phyloP scores from a whole-genome alignment of 2,329 filamentous ascomycete species.

The Arachnopeziza araneosa region DNA sequence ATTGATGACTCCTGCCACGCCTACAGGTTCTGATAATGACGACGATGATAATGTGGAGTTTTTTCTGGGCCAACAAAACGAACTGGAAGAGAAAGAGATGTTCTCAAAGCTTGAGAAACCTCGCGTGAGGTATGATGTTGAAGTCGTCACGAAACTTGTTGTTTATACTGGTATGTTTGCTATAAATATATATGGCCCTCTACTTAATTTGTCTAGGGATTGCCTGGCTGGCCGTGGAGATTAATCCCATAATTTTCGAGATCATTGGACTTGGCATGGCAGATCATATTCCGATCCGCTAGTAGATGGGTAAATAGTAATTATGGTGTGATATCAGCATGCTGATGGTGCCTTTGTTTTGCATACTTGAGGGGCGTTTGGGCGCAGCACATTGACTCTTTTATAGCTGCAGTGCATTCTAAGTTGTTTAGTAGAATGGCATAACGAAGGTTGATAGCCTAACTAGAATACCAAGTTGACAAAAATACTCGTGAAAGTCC shows the following conservation, averaged over 20 bases:
- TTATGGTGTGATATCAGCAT: not conserved
- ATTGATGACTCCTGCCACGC: slow-evolving; percentile 28
- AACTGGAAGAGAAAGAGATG: slow-evolving; percentile 65
- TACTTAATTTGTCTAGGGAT: slow-evolving; percentile 54
- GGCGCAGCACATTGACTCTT: not conserved
- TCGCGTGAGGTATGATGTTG: slow-evolving; percentile 93
- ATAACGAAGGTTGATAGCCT: not conserved
- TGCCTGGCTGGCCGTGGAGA: slow-evolving; percentile 63
- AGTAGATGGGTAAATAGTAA: not conserved
- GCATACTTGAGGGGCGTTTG: not conserved
- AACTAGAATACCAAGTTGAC: not conserved
- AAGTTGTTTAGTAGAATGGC: not conserved
- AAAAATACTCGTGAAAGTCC: not conserved
- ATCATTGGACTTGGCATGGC: slow-evolving; percentile 36
- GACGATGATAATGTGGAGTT: slow-evolving; percentile 32
- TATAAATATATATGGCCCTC: not conserved
- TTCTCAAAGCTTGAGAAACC: slow-evolving; percentile 81
- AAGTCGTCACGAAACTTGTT: slow-evolving; percentile 93
- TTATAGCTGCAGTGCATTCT: not conserved
- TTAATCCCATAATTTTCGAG: slow-evolving; percentile 39
- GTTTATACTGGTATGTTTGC: slow-evolving; percentile 74
- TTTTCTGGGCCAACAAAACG: slow-evolving; percentile 42
- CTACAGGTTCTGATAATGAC: slow-evolving; percentile 30
- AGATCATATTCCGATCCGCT: not conserved
- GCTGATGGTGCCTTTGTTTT: not conserved